phyloP scores from a whole-genome alignment of 208 protist genomes.

The Angomonas deanei region DNA sequence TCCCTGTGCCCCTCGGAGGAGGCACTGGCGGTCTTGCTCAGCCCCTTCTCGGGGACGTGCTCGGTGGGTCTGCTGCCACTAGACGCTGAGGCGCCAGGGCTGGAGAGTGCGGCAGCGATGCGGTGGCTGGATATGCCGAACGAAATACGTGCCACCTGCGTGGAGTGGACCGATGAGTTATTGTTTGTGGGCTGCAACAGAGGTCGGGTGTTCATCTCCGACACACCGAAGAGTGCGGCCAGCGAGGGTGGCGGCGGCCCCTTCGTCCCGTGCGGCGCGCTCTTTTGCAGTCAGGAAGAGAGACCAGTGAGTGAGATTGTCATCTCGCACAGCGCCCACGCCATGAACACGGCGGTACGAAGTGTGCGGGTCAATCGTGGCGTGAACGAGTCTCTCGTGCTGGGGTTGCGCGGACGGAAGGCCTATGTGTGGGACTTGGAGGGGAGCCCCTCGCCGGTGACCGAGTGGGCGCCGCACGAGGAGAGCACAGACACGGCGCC shows the following conservation, averaged over 20 bases:
- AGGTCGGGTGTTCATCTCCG: constrained; percentile 58
- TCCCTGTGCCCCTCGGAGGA: constrained; percentile 57
- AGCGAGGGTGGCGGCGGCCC: constrained; percentile 18
- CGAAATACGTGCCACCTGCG: constrained; percentile 23
- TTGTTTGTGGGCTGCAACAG: constrained; percentile 64
- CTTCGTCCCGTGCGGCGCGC: constrained; percentile 23
- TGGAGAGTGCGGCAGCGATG: constrained; percentile 43
- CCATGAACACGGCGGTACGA: constrained; percentile 60
- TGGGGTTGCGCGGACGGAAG: constrained; percentile 30
- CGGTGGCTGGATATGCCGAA: constrained; percentile 60
- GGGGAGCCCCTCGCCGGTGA: constrained; percentile 33
- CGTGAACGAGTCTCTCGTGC: constrained; percentile 28
- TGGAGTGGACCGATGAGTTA: constrained; percentile 64
- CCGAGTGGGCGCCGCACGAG: constrained; percentile 43
- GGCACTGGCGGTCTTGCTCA: constrained; percentile 54
- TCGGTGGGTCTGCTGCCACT: constrained; percentile 62
- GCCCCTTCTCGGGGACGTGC: constrained; percentile 39
- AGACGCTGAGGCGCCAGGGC: constrained; percentile 18
- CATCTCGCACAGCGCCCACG: constrained; percentile 45
- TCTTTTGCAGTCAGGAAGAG: constrained; percentile 24
- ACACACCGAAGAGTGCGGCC: constrained; percentile 19
- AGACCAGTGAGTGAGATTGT: constrained; percentile 40
- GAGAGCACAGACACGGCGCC: constrained; percentile 16
- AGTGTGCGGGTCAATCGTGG: constrained; percentile 40
- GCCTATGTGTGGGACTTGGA: constrained; percentile 69